Evolutionary conservation across 75 land plant species (phyloP), one percentile per base, ranked within the genome.

Genomic region (Picea sitchensis): DNA sequence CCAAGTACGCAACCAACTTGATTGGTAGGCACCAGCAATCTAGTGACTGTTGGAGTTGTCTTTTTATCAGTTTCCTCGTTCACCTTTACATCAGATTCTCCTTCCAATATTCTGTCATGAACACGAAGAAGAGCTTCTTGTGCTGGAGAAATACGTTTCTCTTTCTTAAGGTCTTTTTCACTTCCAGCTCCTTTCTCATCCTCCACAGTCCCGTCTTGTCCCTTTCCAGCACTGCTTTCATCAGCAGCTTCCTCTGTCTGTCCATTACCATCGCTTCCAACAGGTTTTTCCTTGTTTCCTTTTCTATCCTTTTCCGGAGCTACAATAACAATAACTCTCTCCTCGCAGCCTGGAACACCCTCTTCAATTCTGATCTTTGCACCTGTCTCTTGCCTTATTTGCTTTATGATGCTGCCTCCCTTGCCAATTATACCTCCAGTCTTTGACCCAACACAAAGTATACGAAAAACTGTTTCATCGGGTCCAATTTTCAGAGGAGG

Each of bases 301-400:
- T 83, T 84, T 36, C 14, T n/a, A 7, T 82, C 87, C 79, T 86
- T 87, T 47, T 91, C 90, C 32, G 81, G 61, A 59, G 86, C 88
- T 3, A 81, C 75, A 30, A 97, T 87, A 13, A 87, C 79, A 58
- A 95, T 81, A 3, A 98, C 86, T 80, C 99, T 87, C 69, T 98
- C 99, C 58, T 95, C 93, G 63, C 88, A 92, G 17, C 94, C 94
- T 68, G 80, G 80, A 14, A 95, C 85, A 14, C 78, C 72, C 73
- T 98, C 99, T 80, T 95, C 94, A 61, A 98, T 83, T 72, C 81
- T 93, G 56, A 98, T 84, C 80, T 77, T 87, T 7, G 92, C 96
- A 51, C 94, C 93, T 23, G 96, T 93, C 60, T 95, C 94, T 34
- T 87, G 78, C 4, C 91, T 82, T 18, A 98, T 85, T 69, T 85